Evolutionary conservation across 75 land plant genomes (phyloP).

Genomic region (Pinus tabuliformis): DNA sequence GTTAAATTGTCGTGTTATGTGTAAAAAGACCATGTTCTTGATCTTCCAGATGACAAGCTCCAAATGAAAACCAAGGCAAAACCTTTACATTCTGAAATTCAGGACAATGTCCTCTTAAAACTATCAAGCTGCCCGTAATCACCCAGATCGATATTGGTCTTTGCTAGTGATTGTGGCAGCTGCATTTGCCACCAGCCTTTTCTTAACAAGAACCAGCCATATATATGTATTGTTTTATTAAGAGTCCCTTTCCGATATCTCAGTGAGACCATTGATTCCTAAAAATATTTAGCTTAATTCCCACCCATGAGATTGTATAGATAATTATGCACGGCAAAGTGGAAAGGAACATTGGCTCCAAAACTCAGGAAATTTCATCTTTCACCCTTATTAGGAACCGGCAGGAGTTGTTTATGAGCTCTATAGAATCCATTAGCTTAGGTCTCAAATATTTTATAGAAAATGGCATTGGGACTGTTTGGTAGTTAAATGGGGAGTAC

Average conservation of each 20-base stretch:
- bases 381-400: background rate
- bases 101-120: background rate
- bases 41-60: background rate
- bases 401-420: no score
- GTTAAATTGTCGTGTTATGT: background rate
- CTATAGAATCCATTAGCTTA: background rate
- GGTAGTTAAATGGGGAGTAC: constrained; percentile 19
- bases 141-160: no score
- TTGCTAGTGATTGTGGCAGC: no score
- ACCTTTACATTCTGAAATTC: background rate
- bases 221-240: no score
- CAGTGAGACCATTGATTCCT: background rate
- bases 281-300: background rate
- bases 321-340: background rate
- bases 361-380: background rate
- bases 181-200: no score
- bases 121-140: background rate
- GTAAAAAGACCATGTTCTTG: background rate
- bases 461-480: background rate
- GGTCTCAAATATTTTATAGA: background rate
- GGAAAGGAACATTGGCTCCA: background rate
- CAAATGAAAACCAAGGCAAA: background rate
- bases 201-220: no score
- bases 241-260: background rate
- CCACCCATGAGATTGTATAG: background rate